Conservation (phyloP, 2,329 filamentous ascomycete species). For the Aspergillus japonicus region DNA sequence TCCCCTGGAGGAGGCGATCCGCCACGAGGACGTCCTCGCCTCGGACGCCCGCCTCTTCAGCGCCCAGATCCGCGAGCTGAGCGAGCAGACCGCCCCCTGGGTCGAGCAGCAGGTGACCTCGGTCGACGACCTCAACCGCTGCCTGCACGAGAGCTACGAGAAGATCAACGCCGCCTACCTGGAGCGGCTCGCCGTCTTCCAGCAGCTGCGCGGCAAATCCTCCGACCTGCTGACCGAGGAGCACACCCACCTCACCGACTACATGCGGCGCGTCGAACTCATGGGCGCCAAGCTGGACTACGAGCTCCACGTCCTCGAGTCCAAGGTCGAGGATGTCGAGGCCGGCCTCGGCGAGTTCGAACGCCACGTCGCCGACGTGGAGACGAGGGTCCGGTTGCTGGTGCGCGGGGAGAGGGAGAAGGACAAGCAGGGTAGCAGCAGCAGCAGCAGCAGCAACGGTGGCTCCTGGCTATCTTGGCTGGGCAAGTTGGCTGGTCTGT, state of each 20-base stretch:
- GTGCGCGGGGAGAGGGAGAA: constrained; percentile 62
- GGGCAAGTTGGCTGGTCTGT: constrained; percentile 28
- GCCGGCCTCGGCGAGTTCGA: constrained; percentile 78
- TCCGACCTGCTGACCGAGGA: constrained; percentile 70
- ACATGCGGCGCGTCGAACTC: constrained; percentile 74
- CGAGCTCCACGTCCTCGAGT: constrained; percentile 76
- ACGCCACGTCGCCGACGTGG: constrained; percentile 70
- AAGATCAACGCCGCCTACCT: constrained; percentile 67
- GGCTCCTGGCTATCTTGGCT: constrained; percentile 62
- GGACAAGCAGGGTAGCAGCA: no score
- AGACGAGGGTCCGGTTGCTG: constrained; percentile 62
- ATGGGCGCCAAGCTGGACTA: constrained; percentile 86
- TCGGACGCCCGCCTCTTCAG: constrained; percentile 38
- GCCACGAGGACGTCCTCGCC: constrained; percentile 40
- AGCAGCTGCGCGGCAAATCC: constrained; percentile 64
- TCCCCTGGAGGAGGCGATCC: constrained; percentile 42
- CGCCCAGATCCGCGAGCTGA: constrained; percentile 38
- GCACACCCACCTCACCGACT: constrained; percentile 66
- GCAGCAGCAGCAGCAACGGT: constrained; percentile 15
- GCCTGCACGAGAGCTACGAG: constrained; percentile 62
- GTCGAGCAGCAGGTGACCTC: constrained; percentile 43
- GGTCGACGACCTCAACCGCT: constrained; percentile 60
- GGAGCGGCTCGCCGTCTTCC: constrained; percentile 68
- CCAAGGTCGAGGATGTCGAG: constrained; percentile 83
- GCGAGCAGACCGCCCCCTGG: constrained; percentile 41